Base-by-base conservation (phyloP, 441 rosid genomes). In the Populus hybrid region DNA sequence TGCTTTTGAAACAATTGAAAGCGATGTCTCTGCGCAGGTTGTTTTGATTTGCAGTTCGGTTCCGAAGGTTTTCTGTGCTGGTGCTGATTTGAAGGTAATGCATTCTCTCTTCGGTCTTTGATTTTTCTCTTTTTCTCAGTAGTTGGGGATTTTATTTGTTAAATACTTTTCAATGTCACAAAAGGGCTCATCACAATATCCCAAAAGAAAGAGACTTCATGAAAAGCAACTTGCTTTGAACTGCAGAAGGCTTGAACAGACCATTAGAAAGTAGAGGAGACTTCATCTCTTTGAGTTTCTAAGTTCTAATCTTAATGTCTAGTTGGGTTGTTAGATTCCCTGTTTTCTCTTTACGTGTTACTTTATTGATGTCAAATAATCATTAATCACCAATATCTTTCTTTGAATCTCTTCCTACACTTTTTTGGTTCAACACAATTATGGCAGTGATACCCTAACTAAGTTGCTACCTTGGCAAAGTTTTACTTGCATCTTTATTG, bases 31-130 rank as follows among this genome's bases (percentile, higher is more conserved):
- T 0, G 96, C 89, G 67, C 88, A 84, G 30, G 96, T 93, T 79
- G 93, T 89, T 70, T 69, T 92, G 91, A 84, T 93, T 32, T 79
- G 77, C 76, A 95, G 99, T 76, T 83, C 88, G 28, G 93, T 92
- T 82, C 94, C 98, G 5, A 88, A 87, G 50, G 89, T 85, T 70
- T 95, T 93, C 84, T 95, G 98, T 66, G 97, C 97, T 28, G 98
- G 99, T 38, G 99, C 98, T 79, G 98, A 95, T 88, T 88, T 94
- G 71, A 95, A 93, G 97, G 99, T 95, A 85, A 54, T 16, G 20
- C 32, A 21, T 61, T 63, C 24, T 1, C 12, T 30, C 38, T 6
- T 21, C 4, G 42, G 9, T 30, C 24, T 20, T 67, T 67, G 38
- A 67, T 32, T 11, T 12, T 30, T 24, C 26, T 63, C 23, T 1